phyloP scores from a whole-genome alignment of 345 rosid species.

The Adansonia digitata region DNA sequence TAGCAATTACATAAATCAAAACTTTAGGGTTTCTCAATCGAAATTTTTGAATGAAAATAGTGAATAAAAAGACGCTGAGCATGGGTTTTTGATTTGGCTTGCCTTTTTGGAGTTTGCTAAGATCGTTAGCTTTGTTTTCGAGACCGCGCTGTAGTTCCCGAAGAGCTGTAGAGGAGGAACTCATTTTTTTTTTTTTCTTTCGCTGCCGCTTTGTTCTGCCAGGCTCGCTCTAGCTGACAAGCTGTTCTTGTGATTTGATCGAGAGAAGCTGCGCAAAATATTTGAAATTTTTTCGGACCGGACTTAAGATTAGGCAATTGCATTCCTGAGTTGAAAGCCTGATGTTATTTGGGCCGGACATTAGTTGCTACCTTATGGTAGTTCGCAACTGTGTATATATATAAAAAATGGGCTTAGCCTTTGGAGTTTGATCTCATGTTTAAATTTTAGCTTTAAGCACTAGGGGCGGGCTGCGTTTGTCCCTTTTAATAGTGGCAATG shows the following conservation, averaged over 20 bases:
- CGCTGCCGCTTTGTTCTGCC: background rate
- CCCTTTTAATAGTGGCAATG: too few relatives aligned
- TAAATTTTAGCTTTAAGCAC: too few relatives aligned
- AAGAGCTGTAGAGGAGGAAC: conserved; percentile 61
- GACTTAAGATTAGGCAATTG: background rate
- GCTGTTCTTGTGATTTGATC: background rate
- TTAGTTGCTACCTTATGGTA: too few relatives aligned
- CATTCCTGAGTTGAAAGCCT: background rate
- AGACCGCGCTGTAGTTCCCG: conserved; percentile 79
- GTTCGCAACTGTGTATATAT: too few relatives aligned
- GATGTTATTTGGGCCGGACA: background rate
- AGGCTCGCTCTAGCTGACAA: background rate
- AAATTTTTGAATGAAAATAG: background rate
- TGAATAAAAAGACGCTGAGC: background rate
- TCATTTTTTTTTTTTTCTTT: conserved; percentile 34
- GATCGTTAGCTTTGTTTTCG: conserved; percentile 75
- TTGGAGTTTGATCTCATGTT: too few relatives aligned
- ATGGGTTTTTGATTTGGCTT: background rate
- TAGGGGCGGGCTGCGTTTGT: too few relatives aligned
- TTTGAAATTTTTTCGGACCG: background rate
- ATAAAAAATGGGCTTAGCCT: too few relatives aligned
- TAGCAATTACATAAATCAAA: background rate
- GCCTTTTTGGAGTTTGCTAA: conserved; percentile 85
- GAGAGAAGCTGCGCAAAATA: background rate
- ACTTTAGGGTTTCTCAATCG: conserved; percentile 10